Base-by-base conservation (phyloP, 345 rosid genomes). In the Salix viminalis region DNA sequence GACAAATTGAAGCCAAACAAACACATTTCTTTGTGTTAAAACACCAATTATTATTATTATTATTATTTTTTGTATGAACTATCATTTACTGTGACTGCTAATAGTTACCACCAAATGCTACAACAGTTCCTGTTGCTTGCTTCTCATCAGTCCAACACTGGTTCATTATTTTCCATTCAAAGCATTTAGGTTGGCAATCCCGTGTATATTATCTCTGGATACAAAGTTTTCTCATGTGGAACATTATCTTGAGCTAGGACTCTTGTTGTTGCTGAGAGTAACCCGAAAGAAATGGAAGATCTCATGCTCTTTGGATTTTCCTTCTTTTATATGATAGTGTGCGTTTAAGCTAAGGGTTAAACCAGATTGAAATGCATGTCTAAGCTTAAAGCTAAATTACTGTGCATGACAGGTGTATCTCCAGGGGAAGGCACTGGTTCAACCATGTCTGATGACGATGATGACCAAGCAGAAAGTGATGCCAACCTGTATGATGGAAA, bases 401-500 rank as follows among this genome's bases (percentile, higher is more conserved):
- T 75, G 37, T 77, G 72, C 41, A 52, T 36, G 65, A 10, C 88
- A 94, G 97, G 97, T 73, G 89, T 88, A 65, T 89, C 94, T 54
- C 87, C 94, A 0, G 91, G 91, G 80, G 98, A 94, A 82, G 88
- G 97, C 81, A 88, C 91, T 0, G 93, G 92, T 46, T 94, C 92
- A 60, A 92, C 98, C 26, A 94, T 94, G 98, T 94, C 97, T 4
- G 97, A 91, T 72, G 95, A 89, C 72, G 95, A 91, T 64, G 97
- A 94, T 70, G 92, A 90, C 62, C 92, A 86, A 73, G 91, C 76
- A 23, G 96, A 92, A 52, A 88, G 92, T 26, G 96, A 94, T 30
- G 60, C 87, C 24, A 90, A 82, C 85, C 80, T 91, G 84, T 85
- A 79, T 78, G 91, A 84, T 50, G 91, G 81, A 69, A 79, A 84